A percentile compares a stretch with the other conserved stretches of the same genome.
These are phyloP conservation scores for Acanthamoeba royreba DNA, from an alignment of 208 protist species.

Conservation along the genomic window DNA sequence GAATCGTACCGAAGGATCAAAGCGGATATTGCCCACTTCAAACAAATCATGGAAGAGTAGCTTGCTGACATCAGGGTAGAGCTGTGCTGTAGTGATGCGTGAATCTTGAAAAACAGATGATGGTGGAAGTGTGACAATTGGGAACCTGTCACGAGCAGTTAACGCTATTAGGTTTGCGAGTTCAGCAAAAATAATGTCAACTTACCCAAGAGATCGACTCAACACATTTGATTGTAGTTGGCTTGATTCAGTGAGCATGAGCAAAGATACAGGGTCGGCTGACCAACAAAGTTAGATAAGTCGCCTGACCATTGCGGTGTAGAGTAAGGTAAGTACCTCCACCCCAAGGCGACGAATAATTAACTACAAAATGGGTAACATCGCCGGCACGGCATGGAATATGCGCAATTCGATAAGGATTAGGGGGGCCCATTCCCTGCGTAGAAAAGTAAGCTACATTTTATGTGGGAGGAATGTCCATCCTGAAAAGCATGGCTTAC, in stretches of 20 bases:
- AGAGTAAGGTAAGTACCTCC: background rate
- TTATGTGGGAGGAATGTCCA: background rate
- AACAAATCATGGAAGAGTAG: conserved; percentile 17
- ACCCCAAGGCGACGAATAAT: background rate
- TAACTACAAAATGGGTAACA: background rate
- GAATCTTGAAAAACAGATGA: conserved; percentile 29
- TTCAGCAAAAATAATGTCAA: background rate
- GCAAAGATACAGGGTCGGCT: background rate
- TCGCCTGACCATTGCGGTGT: background rate
- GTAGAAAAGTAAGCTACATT: background rate
- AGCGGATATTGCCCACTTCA: background rate
- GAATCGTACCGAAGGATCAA: background rate
- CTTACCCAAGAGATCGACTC: background rate
- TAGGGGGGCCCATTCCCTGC: background rate
- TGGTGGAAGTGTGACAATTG: background rate
- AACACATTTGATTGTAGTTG: background rate
- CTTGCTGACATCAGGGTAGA: background rate
- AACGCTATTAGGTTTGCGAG: background rate
- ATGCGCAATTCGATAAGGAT: background rate
- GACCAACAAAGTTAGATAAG: background rate
- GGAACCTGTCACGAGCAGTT: background rate
- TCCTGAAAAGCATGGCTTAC: background rate
- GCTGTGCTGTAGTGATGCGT: background rate
- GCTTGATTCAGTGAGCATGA: background rate
- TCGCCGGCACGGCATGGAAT: background rate